These are phyloP conservation scores for Didymella pomorum DNA, from an alignment of 2,329 filamentous ascomycete genomes.

Conservation along the genomic window DNA sequence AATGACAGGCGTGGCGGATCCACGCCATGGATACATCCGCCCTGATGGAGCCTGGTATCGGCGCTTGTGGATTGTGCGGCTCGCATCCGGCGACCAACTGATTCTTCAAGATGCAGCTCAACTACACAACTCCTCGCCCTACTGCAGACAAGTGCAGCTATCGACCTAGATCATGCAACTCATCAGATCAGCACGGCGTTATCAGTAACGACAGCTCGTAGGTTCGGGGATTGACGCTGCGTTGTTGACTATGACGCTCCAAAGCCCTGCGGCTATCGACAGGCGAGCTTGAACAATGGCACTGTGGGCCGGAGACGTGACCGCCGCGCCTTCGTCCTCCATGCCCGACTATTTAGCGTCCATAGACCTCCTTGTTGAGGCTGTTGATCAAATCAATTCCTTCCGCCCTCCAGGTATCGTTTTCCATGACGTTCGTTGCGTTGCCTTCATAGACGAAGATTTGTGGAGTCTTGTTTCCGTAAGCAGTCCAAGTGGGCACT, in stretches of 20 bases:
- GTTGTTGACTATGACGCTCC: neutral
- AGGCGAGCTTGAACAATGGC: slow-evolving; percentile 1
- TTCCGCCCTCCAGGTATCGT: neutral
- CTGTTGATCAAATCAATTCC: neutral
- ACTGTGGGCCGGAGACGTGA: neutral
- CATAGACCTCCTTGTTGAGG: neutral
- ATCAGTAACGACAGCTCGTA: neutral
- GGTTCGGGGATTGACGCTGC: neutral
- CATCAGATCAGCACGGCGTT: slow-evolving; percentile 6
- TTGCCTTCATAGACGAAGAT: neutral
- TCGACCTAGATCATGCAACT: neutral
- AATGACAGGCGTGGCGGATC: neutral
- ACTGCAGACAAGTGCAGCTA: neutral
- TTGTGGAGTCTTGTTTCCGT: neutral
- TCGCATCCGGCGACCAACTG: neutral
- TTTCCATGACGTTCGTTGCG: neutral
- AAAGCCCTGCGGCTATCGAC: neutral
- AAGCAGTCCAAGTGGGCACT: neutral
- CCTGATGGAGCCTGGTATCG: neutral
- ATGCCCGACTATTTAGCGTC: neutral
- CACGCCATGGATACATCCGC: neutral
- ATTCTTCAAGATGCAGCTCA: neutral
- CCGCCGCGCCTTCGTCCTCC: neutral
- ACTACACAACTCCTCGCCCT: neutral
- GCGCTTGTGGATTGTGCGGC: neutral